Base-by-base conservation (phyloP, 2,329 filamentous ascomycete genomes). In the Zalaria sp. region DNA sequence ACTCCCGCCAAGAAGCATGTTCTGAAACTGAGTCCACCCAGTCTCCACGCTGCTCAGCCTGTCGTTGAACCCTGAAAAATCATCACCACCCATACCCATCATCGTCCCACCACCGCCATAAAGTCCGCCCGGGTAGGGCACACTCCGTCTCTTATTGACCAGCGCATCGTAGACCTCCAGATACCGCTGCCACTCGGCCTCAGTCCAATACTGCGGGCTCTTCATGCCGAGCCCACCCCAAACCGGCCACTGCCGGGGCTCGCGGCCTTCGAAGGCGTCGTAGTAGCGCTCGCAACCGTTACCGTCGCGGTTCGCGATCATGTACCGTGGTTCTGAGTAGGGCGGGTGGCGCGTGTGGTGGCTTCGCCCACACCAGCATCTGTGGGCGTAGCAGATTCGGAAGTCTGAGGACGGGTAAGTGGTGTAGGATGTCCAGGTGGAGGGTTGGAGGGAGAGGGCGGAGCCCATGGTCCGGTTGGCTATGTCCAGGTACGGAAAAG, bases 231-330 rank as follows among this genome's bases (percentile, higher is more conserved):
- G 32, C 39, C 27, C 36, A 38, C 5, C 5, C 35, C 41, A 26
- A 41, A 40, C 5, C 41, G 36, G 7, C 44, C 40, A 28, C 41
- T 43, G 26, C 43, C 46, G 34, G 2, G 42, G 38, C 9, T 45
- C 40, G 38, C 54, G 46, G 43, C 51, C 47, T 25, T 53, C 51
- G 11, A 49, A 43, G 2, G 49, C 48, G 34, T 54, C 50, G 35
- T 49, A 44, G 34, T 49, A 53, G 6, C 43, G 40, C 40, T 55
- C 53, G 6, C 49, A 41, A 3, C 50, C 50, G 39, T 48, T 39
- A 37, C 45, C 44, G 43, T 49, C 49, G 26, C 47, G 43, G 36
- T 56, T 52, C 7, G 53, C 45, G 44, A 54, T 53, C 6, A 53
- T 46, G 42, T 51, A 54, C 11, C 29, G 29, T 7, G 29, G 29